These are phyloP conservation scores for Lodderomyces oxycetoniae DNA, from an alignment of 1,139 yeast genomes.

Conservation along the genomic window DNA sequence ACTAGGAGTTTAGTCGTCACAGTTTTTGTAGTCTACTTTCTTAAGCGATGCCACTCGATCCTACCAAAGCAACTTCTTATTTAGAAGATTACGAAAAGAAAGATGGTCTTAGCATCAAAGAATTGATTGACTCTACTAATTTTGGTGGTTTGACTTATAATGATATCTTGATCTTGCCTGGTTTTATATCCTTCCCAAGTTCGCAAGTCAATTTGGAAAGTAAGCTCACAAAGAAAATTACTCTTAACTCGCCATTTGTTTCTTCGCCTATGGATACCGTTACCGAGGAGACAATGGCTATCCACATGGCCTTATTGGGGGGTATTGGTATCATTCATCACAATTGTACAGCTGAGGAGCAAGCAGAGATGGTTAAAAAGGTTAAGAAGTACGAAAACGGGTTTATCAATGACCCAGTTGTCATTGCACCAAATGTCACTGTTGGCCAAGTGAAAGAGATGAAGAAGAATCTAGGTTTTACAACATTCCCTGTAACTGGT, in stretches of 20 bases:
- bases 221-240: constrained; percentile 83
- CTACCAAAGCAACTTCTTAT: constrained; percentile 62
- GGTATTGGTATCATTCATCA: constrained; percentile 99
- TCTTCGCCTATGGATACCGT: constrained; percentile 99
- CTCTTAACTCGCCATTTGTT: constrained; percentile 89
- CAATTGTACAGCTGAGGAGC: constrained; percentile 94
- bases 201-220: constrained; percentile 73
- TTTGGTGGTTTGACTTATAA: constrained; percentile 98
- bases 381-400: constrained; percentile 98
- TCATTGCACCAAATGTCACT: constrained; percentile 66
- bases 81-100: constrained; percentile 60
- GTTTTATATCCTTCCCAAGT: constrained; percentile 87
- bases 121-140: constrained; percentile 81
- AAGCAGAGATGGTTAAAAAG: constrained; percentile 96
- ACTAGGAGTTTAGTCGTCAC: too few relatives aligned
- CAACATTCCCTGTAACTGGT: constrained; percentile 99
- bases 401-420: constrained; percentile 91
- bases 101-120: constrained; percentile 83
- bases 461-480: constrained; percentile 77
- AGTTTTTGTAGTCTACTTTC: too few relatives aligned
- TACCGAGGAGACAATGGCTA: constrained; percentile 96
- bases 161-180: constrained; percentile 92
- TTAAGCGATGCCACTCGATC: constrained; percentile 44
- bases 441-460: constrained; percentile 77
- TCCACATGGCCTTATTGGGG: constrained; percentile 96